Evolutionary conservation across 768 basidiomycete genomes (phyloP), one percentile per base, ranked within the genome.

Genomic region (Auricularia cornea): DNA sequence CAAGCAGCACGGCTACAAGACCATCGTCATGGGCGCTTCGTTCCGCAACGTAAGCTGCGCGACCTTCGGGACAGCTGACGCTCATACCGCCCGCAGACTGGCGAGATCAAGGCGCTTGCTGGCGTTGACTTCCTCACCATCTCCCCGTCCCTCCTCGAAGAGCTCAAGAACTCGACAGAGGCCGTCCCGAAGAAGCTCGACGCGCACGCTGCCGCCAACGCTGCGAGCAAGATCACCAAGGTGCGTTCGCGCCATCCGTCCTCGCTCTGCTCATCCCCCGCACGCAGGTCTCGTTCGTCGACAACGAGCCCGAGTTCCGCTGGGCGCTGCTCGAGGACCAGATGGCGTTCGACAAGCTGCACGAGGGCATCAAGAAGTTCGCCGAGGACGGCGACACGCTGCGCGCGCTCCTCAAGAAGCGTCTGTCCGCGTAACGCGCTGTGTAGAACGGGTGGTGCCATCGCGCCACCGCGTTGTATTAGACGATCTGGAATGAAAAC

Each of bases 1-100:
- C 86, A 98, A 98, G 84, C 94, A 97, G 75, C 85, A 98, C 79
- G 83, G 84, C 65, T 98, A 99, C 85, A 92, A 94, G 72, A 99
- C 97, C 70, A 98, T 99, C 77, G 96, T 98, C 76, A 98, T 98
- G 97, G 97, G 96, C 73, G 97, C 97, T 64, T 96, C 94, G 33
- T 98, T 99, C 94, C 91, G 97, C 74, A 98, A 98, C 82, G 88
- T 94, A 69, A 63, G 89, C 79, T 10, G 20, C 51, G 51, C 51
- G 56, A 60, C 11, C 30, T 54, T 12, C 14, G 57, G 23, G 20
- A 18, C 2, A 38, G 10, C 16, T n/a, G 33, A 18, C 20, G 31
- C 62, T 62, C 60, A 68, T 60, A 59, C n/a, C n/a, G n/a, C 38
- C 51, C 8, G 66, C 61, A 94, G 92, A 76, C 77, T 63, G 91